Evolutionary conservation across 768 basidiomycete genomes (phyloP), one percentile per base, ranked within the genome.

Genomic region (Lactarius sanguifluus): DNA sequence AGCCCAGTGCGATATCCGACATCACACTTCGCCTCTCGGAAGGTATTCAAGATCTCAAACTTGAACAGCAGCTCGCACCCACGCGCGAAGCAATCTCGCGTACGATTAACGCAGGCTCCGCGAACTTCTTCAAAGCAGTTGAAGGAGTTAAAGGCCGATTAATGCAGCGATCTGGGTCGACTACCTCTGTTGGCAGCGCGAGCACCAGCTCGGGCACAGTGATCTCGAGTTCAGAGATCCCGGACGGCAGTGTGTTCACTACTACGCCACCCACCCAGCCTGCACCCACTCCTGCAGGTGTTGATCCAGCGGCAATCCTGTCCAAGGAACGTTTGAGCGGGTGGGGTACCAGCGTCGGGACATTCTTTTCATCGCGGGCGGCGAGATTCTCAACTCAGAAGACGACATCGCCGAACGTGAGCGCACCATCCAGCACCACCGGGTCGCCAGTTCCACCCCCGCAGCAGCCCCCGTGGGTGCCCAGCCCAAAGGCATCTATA

Each of bases 31-130:
- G 96, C 12, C 83, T 99, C 30, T 87, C 90, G 64, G 96, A 98
- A 78, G 95, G 96, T 2, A 85, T 98, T 20, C 94, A 97, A 74
- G 96, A 98, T 32, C 83, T 99, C 59, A 93, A 91, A 75, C 77
- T 98, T 5, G 92, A 97, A 38, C 91, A 97, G 76, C 93, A 95
- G 71, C 84, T 97, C n/a, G 94, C 89, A 5, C 94, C 96, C 2
- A 90, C 95, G 1, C 85, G 93, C 9, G 95, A 98, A 75, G 97
- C 91, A 2, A 86, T 97, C 52, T 85, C 88, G 9, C 83, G 88
- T 38, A 94, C 93, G 0, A 71, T 95, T 57, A 83, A 82, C 0
- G 84, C 81, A 8, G 89, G 94, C 30, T 91, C 93, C 3, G 83
- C 89, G 18, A 88, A 84, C 69, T 87, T 97, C 70, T 88, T 96